Evolutionary conservation across 2,329 filamentous ascomycete genomes (phyloP), one percentile per base, ranked within the genome.

Genomic region (Cryoendolithus antarcticus): DNA sequence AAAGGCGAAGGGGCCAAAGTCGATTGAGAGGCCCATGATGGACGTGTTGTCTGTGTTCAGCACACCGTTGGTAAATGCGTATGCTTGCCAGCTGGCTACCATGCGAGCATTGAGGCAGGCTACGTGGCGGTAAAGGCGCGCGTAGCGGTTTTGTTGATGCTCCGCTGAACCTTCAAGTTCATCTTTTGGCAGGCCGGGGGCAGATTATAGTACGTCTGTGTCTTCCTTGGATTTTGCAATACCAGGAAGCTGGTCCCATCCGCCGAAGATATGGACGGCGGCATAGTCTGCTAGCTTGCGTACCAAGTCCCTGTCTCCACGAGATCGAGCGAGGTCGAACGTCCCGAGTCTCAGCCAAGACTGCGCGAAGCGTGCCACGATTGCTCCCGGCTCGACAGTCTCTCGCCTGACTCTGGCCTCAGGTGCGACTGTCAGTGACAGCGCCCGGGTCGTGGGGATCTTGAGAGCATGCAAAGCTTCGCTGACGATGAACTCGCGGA

Each of bases 11-110:
- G 91, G 91, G 0, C 91, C 91, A 56, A 88, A 98, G 62, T 98
- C 91, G 46, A 98, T 81, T 4, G 82, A 89, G 0, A 98, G 65
- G 0, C 91, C 91, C 40, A 79, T 79, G 37, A 98, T 73, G 0
- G 86, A 94, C 0, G 91, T 98, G 59, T 98, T 98, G 58, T 98
- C 91, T 0, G 91, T 96, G 62, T 98, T 98, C 42, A 98, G 69
- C 3, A 98, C 91, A 34, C 91, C 91, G 54, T 98, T 98, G 72
- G 93, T 96, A 65, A 98, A 98, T n/a, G 86, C 91, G 55, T 96
- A 96, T 0, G 86, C 86, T 65, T 98, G 93, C 89, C 91, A 96
- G 49, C 81, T 75, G 8, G 91, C 91, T 2, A 96, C 88, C 0
- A 83, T 93, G 42, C 72, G 70, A 1, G 91, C 91, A 56, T 95